Conservation (phyloP, 768 basidiomycete species). For the Hypholoma fasciculare region DNA sequence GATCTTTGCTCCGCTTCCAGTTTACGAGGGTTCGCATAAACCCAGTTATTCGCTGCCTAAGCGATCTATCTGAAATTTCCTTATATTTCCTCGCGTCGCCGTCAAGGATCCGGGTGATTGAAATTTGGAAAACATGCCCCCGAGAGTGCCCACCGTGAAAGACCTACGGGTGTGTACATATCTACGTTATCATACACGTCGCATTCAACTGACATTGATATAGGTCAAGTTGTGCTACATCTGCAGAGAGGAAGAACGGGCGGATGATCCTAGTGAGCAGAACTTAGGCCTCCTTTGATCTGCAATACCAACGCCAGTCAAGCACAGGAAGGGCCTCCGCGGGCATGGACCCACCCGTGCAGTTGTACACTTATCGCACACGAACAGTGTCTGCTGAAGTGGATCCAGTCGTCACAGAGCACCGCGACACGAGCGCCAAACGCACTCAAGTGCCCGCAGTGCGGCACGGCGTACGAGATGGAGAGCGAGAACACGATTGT, state of each 20-base stretch:
- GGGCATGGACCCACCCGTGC: conserved; percentile 78
- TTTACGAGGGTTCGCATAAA: background rate
- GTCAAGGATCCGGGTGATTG: background rate
- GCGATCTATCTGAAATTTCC: too few relatives aligned
- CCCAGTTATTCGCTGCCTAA: too few relatives aligned
- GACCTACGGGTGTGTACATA: conserved; percentile 28
- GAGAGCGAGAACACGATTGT: conserved; percentile 61
- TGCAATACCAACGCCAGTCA: background rate
- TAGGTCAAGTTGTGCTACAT: conserved; percentile 81
- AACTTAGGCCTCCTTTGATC: background rate
- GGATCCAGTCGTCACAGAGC: conserved; percentile 74
- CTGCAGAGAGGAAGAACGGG: conserved; percentile 70
- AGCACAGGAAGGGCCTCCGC: conserved; percentile 49
- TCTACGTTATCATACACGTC: background rate
- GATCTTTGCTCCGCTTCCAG: background rate
- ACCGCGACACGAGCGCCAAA: conserved; percentile 54
- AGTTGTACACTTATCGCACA: conserved; percentile 80
- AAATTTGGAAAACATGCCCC: background rate
- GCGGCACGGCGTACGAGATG: conserved; percentile 63
- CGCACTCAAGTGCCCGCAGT: conserved; percentile 82
- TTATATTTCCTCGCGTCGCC: background rate
- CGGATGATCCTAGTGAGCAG: conserved; percentile 40
- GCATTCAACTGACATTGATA: background rate
- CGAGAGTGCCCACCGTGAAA: conserved; percentile 27
- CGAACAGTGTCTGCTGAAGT: conserved; percentile 75